Evolutionary conservation across 2,329 filamentous ascomycete genomes (phyloP).

Genomic region (Xylaria sp.): DNA sequence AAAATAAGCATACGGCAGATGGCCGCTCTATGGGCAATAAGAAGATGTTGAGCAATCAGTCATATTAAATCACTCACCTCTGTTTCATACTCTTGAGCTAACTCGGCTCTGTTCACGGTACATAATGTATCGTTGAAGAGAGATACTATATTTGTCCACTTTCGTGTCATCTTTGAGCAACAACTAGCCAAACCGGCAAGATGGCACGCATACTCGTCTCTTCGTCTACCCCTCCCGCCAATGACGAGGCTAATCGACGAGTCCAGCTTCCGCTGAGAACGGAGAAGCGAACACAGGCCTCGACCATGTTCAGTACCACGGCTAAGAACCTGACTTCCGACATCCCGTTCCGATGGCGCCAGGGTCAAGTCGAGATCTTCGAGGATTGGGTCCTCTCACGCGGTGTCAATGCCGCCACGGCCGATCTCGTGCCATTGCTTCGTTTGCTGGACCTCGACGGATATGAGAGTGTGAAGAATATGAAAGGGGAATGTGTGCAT

Average conservation of each 20-base stretch:
- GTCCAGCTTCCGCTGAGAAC: conserved; percentile 9
- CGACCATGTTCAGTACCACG: conserved; percentile 25
- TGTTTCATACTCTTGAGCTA: neutral
- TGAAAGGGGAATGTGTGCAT: conserved; percentile 16
- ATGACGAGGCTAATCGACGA: neutral
- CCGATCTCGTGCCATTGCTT: conserved; percentile 22
- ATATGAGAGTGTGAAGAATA: conserved; percentile 23
- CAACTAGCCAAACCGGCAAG: neutral
- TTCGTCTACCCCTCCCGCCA: neutral
- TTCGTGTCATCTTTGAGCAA: neutral
- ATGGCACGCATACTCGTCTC: neutral
- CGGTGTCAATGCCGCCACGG: conserved; percentile 16
- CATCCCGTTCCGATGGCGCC: conserved; percentile 23
- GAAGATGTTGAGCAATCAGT: neutral
- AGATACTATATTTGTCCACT: too few relatives aligned
- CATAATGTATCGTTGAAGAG: neutral
- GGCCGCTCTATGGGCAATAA: neutral
- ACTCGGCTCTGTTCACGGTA: neutral
- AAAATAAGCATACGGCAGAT: neutral
- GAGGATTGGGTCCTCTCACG: conserved; percentile 20
- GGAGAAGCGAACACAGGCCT: conserved; percentile 17
- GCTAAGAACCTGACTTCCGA: conserved; percentile 15
- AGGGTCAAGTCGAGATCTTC: conserved; percentile 22
- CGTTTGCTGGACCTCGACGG: conserved; percentile 27
- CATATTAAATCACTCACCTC: neutral